Percentiles rank a stretch among this genome's conserved stretches.
Evolutionary conservation across 2,329 filamentous ascomycete genomes (phyloP).

Genomic region (Pseudogymnoascus sp.): DNA sequence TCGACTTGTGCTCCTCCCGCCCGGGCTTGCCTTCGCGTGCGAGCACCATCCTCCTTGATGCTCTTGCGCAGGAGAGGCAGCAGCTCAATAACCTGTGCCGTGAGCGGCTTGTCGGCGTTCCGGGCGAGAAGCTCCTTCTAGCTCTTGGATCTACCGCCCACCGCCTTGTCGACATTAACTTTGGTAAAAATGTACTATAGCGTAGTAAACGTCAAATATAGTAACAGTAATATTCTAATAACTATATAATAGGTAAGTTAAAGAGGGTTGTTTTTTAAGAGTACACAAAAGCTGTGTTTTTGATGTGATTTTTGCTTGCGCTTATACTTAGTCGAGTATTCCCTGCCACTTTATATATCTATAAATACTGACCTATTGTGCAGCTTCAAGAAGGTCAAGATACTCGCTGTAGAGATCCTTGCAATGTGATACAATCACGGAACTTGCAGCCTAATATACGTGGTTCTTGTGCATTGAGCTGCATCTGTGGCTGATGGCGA

Average conservation of each 20-base stretch:
- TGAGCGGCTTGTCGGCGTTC: too few relatives aligned
- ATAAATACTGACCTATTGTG: not conserved
- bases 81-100: too few relatives aligned
- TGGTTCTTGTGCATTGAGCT: not conserved
- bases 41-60: too few relatives aligned
- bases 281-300: not conserved
- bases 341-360: not conserved
- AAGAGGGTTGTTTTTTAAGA: not conserved
- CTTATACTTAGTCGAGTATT: not conserved
- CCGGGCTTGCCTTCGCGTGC: too few relatives aligned
- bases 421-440: not conserved
- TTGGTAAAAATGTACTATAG: not conserved
- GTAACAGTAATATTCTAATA: not conserved
- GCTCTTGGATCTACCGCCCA: too few relatives aligned
- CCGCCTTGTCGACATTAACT: too few relatives aligned
- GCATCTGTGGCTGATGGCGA: not conserved
- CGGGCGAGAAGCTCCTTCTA: too few relatives aligned
- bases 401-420: not conserved
- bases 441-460: not conserved
- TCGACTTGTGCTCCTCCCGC: too few relatives aligned
- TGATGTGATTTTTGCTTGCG: not conserved
- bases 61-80: too few relatives aligned
- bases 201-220: not conserved
- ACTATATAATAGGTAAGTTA: not conserved
- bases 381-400: not conserved